Base-by-base conservation (phyloP, 2,329 filamentous ascomycete genomes). In the Fusarium piperis region DNA sequence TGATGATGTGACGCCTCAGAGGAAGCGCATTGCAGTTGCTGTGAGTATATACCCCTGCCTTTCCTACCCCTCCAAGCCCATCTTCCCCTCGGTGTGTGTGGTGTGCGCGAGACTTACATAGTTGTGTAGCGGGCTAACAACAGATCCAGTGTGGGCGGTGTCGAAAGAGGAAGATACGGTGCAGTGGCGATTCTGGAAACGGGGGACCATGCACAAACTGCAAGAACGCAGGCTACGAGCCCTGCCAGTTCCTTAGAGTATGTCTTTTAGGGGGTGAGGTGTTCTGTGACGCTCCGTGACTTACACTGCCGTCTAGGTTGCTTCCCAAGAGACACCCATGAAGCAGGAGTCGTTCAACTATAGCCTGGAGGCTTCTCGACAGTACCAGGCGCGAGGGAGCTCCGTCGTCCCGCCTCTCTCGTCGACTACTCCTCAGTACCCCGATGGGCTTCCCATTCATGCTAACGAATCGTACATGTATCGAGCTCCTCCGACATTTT, bases 91-190 rank as follows among this genome's bases (percentile, higher is more conserved):
- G 70, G 72, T 70, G 72, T 74, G 71, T 72, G 69, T 72, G 63
- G 62, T 53, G 72, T 71, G 72, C 62, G 72, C 33, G 72, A 70
- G 72, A 74, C 72, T 74, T 74, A 74, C 70, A 71, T 70, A 59
- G 62, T 59, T 68, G 38, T 61, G 63, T 63, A 60, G 48, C 65
- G 36, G 33, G 70, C 73, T 76, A 73, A 77, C 74, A 65, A 38
- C 57, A 67, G 35, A 56, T 71, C 63, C 72, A 98, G 95, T 98
- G 95, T 80, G 90, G 90, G 36, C 90, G 95, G 73, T 98, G 95
- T 82, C 90, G 95, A 67, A 95, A 95, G 83, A 90, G 95, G 65
- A 98, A 98, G 85, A 98, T 98, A 76, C 92, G 94, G 74, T 98
- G 95, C 83, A 97, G 93, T 77, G 95, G 95, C 46, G 94, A 97